phyloP scores from a whole-genome alignment of 805 yeast genomes.

The Candida hungchunana region DNA sequence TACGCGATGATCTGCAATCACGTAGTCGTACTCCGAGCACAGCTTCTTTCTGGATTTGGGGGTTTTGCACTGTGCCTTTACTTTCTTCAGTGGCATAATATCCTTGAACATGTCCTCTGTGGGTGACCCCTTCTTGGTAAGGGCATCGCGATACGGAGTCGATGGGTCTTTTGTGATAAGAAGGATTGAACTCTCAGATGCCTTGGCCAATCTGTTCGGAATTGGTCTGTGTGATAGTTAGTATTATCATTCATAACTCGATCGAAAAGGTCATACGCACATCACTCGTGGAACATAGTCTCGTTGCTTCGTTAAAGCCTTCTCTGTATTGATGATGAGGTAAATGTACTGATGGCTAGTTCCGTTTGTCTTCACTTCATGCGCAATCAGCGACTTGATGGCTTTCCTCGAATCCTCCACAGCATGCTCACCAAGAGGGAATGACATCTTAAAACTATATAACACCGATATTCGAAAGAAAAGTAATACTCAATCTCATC shows the following conservation, averaged over 20 bases:
- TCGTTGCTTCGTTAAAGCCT: conserved; percentile 38
- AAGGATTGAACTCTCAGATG: conserved; percentile 47
- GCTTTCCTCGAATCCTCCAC: conserved; percentile 20
- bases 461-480: too few relatives aligned
- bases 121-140: conserved; percentile 31
- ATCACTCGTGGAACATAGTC: conserved; percentile 56
- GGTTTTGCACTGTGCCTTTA: conserved; percentile 47
- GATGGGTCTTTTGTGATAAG: conserved; percentile 75
- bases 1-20: conserved; percentile 67
- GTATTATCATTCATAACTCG: not conserved
- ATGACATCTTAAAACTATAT: conserved; percentile 3
- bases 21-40: conserved; percentile 58
- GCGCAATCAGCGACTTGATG: conserved; percentile 28
- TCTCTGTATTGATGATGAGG: conserved; percentile 44
- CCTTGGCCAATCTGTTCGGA: conserved; percentile 44
- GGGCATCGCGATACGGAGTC: conserved; percentile 44
- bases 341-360: conserved; percentile 12
- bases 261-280: not conserved
- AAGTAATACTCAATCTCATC: too few relatives aligned
- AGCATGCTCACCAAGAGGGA: conserved; percentile 9
- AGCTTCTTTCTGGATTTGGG: conserved; percentile 41
- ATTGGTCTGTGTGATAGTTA: conserved; percentile 37
- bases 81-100: conserved; percentile 34
- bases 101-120: conserved; percentile 19
- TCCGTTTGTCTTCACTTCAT: conserved; percentile 21